Evolutionary conservation across 2,329 filamentous ascomycete genomes (phyloP), one percentile per base, ranked within the genome.

Genomic region (Monosporascus sp.): DNA sequence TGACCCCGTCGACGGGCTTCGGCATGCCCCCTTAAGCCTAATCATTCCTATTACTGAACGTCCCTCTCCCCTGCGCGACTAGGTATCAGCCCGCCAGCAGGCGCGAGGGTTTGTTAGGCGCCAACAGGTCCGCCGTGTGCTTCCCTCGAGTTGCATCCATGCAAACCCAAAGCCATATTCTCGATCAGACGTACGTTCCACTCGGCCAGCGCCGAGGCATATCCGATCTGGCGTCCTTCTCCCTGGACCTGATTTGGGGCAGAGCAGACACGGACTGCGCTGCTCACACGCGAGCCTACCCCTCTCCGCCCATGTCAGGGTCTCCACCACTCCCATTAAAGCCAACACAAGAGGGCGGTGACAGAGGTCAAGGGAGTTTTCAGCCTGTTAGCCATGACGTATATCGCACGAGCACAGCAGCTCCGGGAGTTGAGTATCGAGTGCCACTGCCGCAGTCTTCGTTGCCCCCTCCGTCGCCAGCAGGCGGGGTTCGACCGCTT

Each of bases 281-380:
- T 75, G 75, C 77, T 74, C 77, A 75, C 65, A 74, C 74, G 67
- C 76, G 76, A 77, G 81, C 79, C 69, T 87, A 87, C 74, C 84
- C 83, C 69, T 87, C 85, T 78, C 84, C 85, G 75, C 85, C 85
- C 78, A 87, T 87, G 85, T 87, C 85, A 77, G 83, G 82, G 69
- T 86, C 84, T 76, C 82, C 83, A 65, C 78, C 78, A 63, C 74
- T 79, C 64, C 79, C 82, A 71, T 75, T 77, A 68, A 83, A 80
- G 74, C 69, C 73, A 75, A 77, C 77, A 69, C 78, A 74, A 71
- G 80, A 83, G 72, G 76, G 76, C 65, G 76, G 74, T 71, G 77
- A 80, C 70, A 76, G 78, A 70, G 73, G 75, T 66, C 77, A 79
- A 65, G 74, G 71, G 65, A 68, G 69, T 62, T 80, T 75, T 62